Evolutionary conservation across 139 green algal genomes (phyloP), one percentile per base, ranked within the genome.

Genomic region (Tetraselmis chui): DNA sequence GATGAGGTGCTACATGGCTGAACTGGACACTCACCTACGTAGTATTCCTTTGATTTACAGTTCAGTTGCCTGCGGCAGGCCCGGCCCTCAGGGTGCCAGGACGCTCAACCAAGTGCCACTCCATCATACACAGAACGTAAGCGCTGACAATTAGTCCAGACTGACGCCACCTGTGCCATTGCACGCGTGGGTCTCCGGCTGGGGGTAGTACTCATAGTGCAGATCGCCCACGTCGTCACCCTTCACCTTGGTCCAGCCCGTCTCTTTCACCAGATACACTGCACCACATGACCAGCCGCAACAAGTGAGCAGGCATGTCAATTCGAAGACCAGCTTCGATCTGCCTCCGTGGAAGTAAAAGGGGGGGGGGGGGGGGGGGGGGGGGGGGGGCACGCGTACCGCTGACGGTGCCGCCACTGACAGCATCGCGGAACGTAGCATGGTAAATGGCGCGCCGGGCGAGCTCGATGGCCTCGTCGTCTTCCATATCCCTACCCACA

Each of bases 341-440:
- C n/a, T n/a, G n/a, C n/a, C n/a, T n/a, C n/a, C n/a, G n/a, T n/a
- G n/a, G n/a, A n/a, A n/a, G n/a, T n/a, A n/a, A n/a, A n/a, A n/a
- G n/a, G n/a, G n/a, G 28, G 74, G 25, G 58, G 67, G 5, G 23
- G 29, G 74, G 25, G 58, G 67, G 5, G 23, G 29, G 25, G 67
- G 30, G 58, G 24, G n/a, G 28, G 1, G 32, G 45, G n/a, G n/a
- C n/a, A n/a, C n/a, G n/a, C n/a, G n/a, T n/a, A 74, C 92, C 92
- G 80, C 91, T 97, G 77, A 98, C 96, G 22, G 94, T 99, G 77
- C 97, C 97, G 59, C 97, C 97, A 31, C 90, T 96, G 27, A 94
- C 94, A n/a, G 95, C 95, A 87, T 99, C 97, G 5, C 97, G 88
- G 89, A 98, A 99, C 29, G 95, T 98, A 59, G 97, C 97, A 85